Conservation (phyloP, 768 basidiomycete genomes). For the Termitomyces sp. region DNA sequence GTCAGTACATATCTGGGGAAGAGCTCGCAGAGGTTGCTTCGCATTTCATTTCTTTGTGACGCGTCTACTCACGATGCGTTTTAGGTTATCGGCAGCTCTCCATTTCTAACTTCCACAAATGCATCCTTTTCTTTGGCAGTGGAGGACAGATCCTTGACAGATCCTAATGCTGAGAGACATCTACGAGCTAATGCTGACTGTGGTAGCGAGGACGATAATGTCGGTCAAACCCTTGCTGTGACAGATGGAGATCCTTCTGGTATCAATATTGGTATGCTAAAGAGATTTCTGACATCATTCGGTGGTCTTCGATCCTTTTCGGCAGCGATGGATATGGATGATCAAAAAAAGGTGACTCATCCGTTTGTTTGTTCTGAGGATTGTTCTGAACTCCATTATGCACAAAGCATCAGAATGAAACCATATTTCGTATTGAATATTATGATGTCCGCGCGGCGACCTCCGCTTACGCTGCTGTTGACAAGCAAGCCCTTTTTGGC, state of each 20-base stretch:
- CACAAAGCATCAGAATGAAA: slow-evolving; percentile 7
- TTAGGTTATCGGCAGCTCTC: slow-evolving; percentile 52
- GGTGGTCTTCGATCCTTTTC: slow-evolving; percentile 27
- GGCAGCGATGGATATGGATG: slow-evolving; percentile 14
- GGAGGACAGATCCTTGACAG: slow-evolving; percentile 19
- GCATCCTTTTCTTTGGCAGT: slow-evolving; percentile 47
- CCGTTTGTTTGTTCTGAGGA: not conserved
- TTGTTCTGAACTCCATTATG: not conserved
- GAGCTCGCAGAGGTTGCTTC: slow-evolving; percentile 38
- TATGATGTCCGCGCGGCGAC: slow-evolving; percentile 59
- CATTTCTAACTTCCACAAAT: slow-evolving; percentile 45
- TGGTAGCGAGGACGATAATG: slow-evolving; percentile 3
- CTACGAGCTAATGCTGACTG: slow-evolving; percentile 4
- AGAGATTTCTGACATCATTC: slow-evolving; percentile 27
- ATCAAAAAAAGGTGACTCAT: slow-evolving; percentile 17
- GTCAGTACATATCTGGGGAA: slow-evolving; percentile 39
- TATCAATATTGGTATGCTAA: slow-evolving; percentile 23
- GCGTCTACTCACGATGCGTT: slow-evolving; percentile 6
- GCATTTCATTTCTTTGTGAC: slow-evolving; percentile 3
- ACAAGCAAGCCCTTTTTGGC: slow-evolving; percentile 45
- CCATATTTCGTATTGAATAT: slow-evolving; percentile 58
- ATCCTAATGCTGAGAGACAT: slow-evolving; percentile 8
- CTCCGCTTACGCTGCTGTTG: slow-evolving; percentile 43
- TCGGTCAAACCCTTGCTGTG: slow-evolving; percentile 1
- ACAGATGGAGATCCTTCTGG: slow-evolving; percentile 1